Base-by-base conservation (phyloP, 495 filamentous ascomycete genomes). In the Cercophora scortea region DNA sequence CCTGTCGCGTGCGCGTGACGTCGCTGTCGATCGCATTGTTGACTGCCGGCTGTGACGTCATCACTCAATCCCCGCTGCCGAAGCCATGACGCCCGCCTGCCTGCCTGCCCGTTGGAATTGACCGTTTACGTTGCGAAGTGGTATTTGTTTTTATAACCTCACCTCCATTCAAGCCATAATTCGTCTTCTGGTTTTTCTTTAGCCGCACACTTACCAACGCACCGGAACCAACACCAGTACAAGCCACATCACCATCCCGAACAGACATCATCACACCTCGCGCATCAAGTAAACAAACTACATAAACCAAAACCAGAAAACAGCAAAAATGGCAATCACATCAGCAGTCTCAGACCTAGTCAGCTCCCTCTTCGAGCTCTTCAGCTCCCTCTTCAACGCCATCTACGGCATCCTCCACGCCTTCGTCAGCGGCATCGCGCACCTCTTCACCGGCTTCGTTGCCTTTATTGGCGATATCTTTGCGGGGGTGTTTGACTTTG, bases 351-450 rank as follows among this genome's bases (percentile, higher is more conserved):
- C 59, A 8, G 63, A 67, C 61, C 57, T 70, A 43, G 35, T 65
- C 61, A 47, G 51, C 45, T 68, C 65, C 19, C 12, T 68, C 59
- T 56, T 47, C 55, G 67, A 70, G 57, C 59, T 70, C 8, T 44
- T 68, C 44, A 49, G 60, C 4, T 64, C 67, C 34, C 35, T 68
- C 53, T 2, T 70, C 50, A 33, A 42, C 54, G 56, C 57, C 46
- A 49, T 61, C 49, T 60, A 61, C 53, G 42, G 57, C 49, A 59
- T 70, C 51, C 41, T 66, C 17, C 47, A 64, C 52, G 53, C 59
- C 18, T 55, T 66, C 48, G 4, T 68, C 59, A 41, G 49, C 25
- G 55, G 52, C 50, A 32, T 70, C 43, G 6, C 61, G 18, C 9
- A 32, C 42, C 45, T 70, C 16, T 58, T 70, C 32, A 48, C 57